A percentile compares a stretch with the other conserved stretches of the same genome.
Evolutionary conservation across 768 basidiomycete species (phyloP).

Genomic region (Podaxis mareebaensis): DNA sequence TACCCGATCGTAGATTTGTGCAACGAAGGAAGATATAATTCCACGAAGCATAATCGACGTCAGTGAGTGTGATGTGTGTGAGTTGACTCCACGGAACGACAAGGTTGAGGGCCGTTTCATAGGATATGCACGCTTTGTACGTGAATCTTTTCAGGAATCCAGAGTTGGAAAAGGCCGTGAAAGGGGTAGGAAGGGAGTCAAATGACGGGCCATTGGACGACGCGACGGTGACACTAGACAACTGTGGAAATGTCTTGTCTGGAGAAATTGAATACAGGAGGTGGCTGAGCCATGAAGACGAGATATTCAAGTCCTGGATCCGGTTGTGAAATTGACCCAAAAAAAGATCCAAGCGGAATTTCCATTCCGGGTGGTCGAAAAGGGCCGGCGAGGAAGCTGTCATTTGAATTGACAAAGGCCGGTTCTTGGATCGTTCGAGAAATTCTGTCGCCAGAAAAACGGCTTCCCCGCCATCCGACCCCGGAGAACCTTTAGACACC

Average conservation of each 20-base stretch:
- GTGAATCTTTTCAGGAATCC: background rate
- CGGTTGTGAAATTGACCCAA: slow-evolving; percentile 3
- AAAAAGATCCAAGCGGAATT: background rate
- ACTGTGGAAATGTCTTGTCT: background rate
- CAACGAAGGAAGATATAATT: slow-evolving; percentile 3
- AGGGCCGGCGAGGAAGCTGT: background rate
- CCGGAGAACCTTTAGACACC: background rate
- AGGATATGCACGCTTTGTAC: slow-evolving; percentile 5
- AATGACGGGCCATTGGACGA: background rate
- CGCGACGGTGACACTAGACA: background rate
- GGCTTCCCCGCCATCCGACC: background rate
- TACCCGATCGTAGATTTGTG: slow-evolving; percentile 1
- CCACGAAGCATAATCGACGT: slow-evolving; percentile 8
- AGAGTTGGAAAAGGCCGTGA: background rate
- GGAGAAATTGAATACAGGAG: background rate
- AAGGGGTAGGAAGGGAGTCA: slow-evolving; percentile 5
- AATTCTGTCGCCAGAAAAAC: background rate
- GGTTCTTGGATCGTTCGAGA: background rate
- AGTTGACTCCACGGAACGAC: slow-evolving; percentile 6
- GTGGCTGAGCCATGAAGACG: slow-evolving; percentile 6
- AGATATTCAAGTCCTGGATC: background rate
- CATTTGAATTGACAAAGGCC: slow-evolving; percentile 1
- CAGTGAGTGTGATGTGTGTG: slow-evolving; percentile 9
- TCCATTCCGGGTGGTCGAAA: slow-evolving; percentile 8
- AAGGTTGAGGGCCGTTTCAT: slow-evolving; percentile 4